A percentile compares a stretch with the other conserved stretches of the same genome.
Conservation (phyloP, 192 early-diverging fungal genomes). For the Dissophora ornata region DNA sequence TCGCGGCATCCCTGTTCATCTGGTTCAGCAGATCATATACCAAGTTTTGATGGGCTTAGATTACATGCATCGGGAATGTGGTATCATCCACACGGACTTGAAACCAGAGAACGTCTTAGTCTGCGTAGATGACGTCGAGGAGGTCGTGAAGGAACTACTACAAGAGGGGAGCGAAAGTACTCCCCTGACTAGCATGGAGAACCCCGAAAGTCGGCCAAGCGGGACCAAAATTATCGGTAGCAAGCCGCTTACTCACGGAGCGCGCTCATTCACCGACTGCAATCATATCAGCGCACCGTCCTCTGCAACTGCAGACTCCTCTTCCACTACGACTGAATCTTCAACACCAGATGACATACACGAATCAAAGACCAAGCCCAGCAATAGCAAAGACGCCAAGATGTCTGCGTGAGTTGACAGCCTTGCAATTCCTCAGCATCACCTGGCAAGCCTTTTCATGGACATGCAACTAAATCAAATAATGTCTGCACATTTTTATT, state of each 20-base stretch:
- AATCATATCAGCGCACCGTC: neutral
- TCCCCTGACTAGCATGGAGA: constrained; percentile 5
- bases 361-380: neutral
- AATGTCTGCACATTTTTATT: neutral
- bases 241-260: constrained; percentile 33
- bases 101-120: constrained; percentile 98
- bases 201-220: constrained; percentile 18
- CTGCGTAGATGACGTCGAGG: constrained; percentile 89
- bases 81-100: constrained; percentile 97
- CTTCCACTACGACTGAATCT: constrained; percentile 18
- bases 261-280: neutral
- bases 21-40: constrained; percentile 92
- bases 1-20: constrained; percentile 83
- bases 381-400: neutral
- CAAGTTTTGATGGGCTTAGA: constrained; percentile 94
- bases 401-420: too few relatives aligned
- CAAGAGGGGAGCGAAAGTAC: constrained; percentile 15
- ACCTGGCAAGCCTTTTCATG: too few relatives aligned
- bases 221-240: constrained; percentile 33
- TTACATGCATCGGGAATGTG: constrained; percentile 93
- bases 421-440: too few relatives aligned
- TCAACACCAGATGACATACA: neutral
- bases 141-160: constrained; percentile 67
- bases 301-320: constrained; percentile 1
- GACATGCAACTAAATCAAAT: too few relatives aligned